Evolutionary conservation across 1,284 basidiomycete genomes (phyloP).

Genomic region (Rhodotorula sp.): DNA sequence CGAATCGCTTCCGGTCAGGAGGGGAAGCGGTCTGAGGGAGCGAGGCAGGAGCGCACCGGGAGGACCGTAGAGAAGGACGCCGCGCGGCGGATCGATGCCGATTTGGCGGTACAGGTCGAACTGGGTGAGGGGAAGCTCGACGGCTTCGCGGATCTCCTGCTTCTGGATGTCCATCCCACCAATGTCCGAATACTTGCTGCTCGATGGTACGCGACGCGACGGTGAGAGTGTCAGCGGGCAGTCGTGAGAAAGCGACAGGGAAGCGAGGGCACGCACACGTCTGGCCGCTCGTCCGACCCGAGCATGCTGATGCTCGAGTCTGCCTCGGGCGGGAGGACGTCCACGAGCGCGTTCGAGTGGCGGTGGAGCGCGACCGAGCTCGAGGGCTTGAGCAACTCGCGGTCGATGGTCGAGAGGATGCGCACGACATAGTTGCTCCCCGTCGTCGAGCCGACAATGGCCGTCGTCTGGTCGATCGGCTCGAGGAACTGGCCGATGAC

Average conservation of each 20-base stretch:
- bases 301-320: constrained; percentile 97
- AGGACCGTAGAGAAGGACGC: constrained; percentile 89
- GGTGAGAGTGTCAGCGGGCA: not conserved
- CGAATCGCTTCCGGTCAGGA: not conserved
- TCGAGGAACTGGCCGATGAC: constrained; percentile 99
- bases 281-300: constrained; percentile 87
- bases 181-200: constrained; percentile 59
- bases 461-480: constrained; percentile 96
- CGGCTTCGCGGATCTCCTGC: constrained; percentile 98
- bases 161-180: constrained; percentile 98
- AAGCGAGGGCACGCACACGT: constrained; percentile 58
- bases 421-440: constrained; percentile 98
- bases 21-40: not conserved
- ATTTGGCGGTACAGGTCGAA: constrained; percentile 99
- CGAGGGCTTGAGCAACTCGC: constrained; percentile 94
- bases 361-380: constrained; percentile 91
- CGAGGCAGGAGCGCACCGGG: constrained; percentile 62
- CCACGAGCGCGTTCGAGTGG: constrained; percentile 97
- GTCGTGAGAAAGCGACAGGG: not conserved
- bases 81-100: constrained; percentile 96
- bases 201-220: constrained; percentile 1
- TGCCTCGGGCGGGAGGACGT: constrained; percentile 97
- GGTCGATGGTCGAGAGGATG: constrained; percentile 94
- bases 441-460: constrained; percentile 96
- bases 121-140: constrained; percentile 95